phyloP scores from a whole-genome alignment of 768 basidiomycete species.

The Mycena alexandri region DNA sequence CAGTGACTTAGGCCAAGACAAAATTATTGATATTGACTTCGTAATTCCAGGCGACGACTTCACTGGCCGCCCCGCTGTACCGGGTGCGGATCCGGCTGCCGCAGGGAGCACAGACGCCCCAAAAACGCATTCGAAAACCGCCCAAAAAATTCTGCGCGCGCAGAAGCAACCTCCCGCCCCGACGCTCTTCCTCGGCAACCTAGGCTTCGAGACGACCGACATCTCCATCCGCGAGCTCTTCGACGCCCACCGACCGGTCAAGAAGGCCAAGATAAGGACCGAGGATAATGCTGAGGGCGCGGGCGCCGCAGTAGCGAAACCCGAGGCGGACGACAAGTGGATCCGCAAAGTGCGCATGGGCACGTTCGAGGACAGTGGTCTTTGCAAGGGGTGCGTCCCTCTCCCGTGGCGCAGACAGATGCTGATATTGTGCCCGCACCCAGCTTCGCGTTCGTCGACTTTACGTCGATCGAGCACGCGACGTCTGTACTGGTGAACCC shows the following conservation, averaged over 20 bases:
- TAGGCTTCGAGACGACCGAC: slow-evolving; percentile 91
- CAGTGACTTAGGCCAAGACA: slow-evolving; percentile 24
- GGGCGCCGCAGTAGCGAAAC: slow-evolving; percentile 43
- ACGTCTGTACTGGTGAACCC: slow-evolving; percentile 86
- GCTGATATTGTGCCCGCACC: slow-evolving; percentile 7
- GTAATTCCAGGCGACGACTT: slow-evolving; percentile 75
- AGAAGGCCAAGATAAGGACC: slow-evolving; percentile 48
- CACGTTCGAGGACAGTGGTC: slow-evolving; percentile 95
- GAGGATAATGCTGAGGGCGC: slow-evolving; percentile 50
- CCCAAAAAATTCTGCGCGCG: slow-evolving; percentile 78
- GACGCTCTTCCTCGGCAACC: slow-evolving; percentile 93
- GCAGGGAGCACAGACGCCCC: slow-evolving; percentile 50
- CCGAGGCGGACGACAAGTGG: slow-evolving; percentile 59
- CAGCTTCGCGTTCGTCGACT: slow-evolving; percentile 97
- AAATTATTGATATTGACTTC: slow-evolving; percentile 15
- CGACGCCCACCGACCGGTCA: slow-evolving; percentile 68
- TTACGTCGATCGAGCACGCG: slow-evolving; percentile 81
- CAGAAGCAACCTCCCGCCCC: slow-evolving; percentile 90
- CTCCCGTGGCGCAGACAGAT: neutral
- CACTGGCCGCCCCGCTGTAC: slow-evolving; percentile 70
- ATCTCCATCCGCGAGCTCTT: slow-evolving; percentile 79
- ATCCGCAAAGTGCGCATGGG: slow-evolving; percentile 91
- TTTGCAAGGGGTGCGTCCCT: slow-evolving; percentile 89
- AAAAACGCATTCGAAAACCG: slow-evolving; percentile 70
- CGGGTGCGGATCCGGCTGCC: slow-evolving; percentile 51